Percentiles rank a stretch among this genome's conserved stretches.
Evolutionary conservation across 2,329 filamentous ascomycete genomes (phyloP).

Genomic region (Talaromyces sp.): DNA sequence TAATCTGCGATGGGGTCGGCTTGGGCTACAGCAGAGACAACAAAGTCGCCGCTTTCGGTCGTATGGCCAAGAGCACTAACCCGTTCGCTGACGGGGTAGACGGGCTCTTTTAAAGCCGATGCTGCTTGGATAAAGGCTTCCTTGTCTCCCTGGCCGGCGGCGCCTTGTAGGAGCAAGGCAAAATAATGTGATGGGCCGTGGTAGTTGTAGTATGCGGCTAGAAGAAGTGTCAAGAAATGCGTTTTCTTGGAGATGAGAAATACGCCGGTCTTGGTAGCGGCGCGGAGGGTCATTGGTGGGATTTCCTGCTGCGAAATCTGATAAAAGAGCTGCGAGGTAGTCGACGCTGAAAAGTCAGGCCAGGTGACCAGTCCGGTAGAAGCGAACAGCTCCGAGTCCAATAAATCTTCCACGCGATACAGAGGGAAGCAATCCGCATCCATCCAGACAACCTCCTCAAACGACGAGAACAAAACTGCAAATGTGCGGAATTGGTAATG

Average conservation of each 20-base stretch:
- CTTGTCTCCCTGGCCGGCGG: constrained; percentile 39
- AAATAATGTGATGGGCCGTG: constrained; percentile 39
- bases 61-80: constrained; percentile 35
- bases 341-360: constrained; percentile 54
- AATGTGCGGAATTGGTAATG: constrained; percentile 57
- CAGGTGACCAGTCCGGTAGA: constrained; percentile 55
- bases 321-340: constrained; percentile 44
- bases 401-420: constrained; percentile 45
- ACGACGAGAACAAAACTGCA: constrained; percentile 57
- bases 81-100: constrained; percentile 37
- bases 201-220: constrained; percentile 34
- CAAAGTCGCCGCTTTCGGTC: constrained; percentile 25
- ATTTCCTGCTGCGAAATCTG: constrained; percentile 37
- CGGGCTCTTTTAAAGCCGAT: constrained; percentile 31
- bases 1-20: constrained; percentile 39
- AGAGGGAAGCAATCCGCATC: constrained; percentile 57
- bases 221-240: constrained; percentile 33
- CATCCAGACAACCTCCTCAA: constrained; percentile 58
- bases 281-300: constrained; percentile 33
- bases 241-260: constrained; percentile 38
- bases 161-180: constrained; percentile 38
- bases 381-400: constrained; percentile 51
- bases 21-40: constrained; percentile 39
- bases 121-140: constrained; percentile 39
- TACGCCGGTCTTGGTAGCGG: constrained; percentile 37